Base-by-base conservation (phyloP, 2,329 filamentous ascomycete species). In the Fusarium irregulare region DNA sequence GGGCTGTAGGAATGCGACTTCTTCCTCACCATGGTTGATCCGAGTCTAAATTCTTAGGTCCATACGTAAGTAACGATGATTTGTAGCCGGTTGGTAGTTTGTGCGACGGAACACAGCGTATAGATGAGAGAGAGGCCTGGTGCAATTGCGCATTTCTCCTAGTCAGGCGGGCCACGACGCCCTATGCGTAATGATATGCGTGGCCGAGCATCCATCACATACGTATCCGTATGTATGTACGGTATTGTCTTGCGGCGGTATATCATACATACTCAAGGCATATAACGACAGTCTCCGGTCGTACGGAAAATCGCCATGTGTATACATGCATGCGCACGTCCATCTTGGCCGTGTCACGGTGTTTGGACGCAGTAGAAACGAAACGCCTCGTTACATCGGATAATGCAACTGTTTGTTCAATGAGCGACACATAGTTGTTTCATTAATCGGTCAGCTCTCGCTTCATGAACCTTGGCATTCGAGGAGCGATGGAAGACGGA, bases 401-500 rank as follows among this genome's bases (percentile, higher is more conserved):
- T 47, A 64, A 53, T 56, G 56, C 34, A 41, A 49, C 32, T 60
- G 55, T 56, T 58, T 32, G 57, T 62, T 55, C 41, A 53, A 64
- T 23, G 55, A 51, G 34, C 61, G 50, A 74, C 53, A 30, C 41
- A 67, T 42, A 57, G 11, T n/a, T 70, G 66, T 68, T 70, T 71
- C 66, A 65, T 66, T 55, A 66, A 61, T 54, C 54, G 63, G 66
- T 60, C 42, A 41, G 46, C 60, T 42, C 61, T 72, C 68, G 71
- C 64, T 72, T 69, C 25, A 20, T 23, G 32, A 40, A 20, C 58
- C 73, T 74, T 75, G 73, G 71, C 73, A 60, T 64, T 14, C 34
- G 28, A 68, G 60, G 70, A 66, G 56, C 47, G 67, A 75, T 60
- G 73, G 61, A 68, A 64, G 56, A 46, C 44, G 20, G 66, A 30